A percentile compares a stretch with the other conserved stretches of the same genome.
phyloP scores from a whole-genome alignment of 305 asterid species.

The Rubia tinctorum region DNA sequence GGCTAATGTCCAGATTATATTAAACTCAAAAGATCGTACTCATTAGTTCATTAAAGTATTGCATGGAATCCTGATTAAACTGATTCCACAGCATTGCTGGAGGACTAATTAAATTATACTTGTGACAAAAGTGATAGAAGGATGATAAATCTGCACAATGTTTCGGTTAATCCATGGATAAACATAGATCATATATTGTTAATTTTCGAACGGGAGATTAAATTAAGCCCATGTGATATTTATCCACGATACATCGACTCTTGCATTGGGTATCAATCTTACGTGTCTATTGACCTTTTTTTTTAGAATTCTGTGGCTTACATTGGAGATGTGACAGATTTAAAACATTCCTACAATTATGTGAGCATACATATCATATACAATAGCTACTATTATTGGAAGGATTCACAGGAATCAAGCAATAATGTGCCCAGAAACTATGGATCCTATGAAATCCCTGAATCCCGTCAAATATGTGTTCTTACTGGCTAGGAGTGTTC shows the following conservation, averaged over 20 bases:
- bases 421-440: background rate
- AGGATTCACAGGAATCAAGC: background rate
- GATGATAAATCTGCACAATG: too few species aligned
- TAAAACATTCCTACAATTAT: background rate
- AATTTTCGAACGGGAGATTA: too few species aligned
- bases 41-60: too few species aligned
- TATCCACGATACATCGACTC: too few species aligned
- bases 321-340: background rate
- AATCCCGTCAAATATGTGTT: background rate
- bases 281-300: too few species aligned
- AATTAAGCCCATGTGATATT: too few species aligned
- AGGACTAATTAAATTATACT: background rate
- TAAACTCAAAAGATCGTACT: background rate
- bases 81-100: background rate
- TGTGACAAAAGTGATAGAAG: background rate
- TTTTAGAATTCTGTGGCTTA: too few species aligned
- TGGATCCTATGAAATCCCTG: background rate
- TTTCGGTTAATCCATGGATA: too few species aligned
- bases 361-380: background rate
- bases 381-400: background rate
- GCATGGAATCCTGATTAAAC: background rate
- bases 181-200: too few species aligned
- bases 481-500: background rate
- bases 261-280: too few species aligned
- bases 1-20: too few species aligned